Evolutionary conservation across 148 eudicot species (phyloP).

Genomic region (Spergularia marina): DNA sequence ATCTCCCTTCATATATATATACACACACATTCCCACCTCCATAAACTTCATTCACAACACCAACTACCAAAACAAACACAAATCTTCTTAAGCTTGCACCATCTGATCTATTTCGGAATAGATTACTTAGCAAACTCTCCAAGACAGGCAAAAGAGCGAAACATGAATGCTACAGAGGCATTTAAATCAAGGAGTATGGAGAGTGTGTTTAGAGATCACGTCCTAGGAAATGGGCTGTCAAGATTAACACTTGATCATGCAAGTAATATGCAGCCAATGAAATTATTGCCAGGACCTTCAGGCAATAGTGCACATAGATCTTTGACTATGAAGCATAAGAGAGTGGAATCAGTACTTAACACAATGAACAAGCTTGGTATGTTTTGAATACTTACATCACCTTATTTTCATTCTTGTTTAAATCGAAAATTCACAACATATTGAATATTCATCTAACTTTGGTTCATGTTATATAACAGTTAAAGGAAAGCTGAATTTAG

Average conservation of each 20-base stretch:
- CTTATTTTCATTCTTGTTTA: background rate
- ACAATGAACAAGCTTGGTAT: constrained; percentile 30
- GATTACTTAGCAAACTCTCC: background rate
- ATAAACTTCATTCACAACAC: background rate
- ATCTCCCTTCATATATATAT: background rate
- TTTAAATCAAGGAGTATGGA: constrained; percentile 21
- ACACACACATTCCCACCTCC: background rate
- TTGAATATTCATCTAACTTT: background rate
- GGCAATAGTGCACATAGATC: background rate
- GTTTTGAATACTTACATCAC: background rate
- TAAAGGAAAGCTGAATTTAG: constrained; percentile 19
- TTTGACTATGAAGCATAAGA: constrained; percentile 1
- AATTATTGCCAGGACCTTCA: constrained; percentile 19
- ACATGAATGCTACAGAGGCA: constrained; percentile 25
- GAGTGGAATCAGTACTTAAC: constrained; percentile 18
- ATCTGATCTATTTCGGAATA: background rate
- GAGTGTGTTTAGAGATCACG: constrained; percentile 27
- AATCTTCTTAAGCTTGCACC: background rate
- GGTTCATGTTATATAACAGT: background rate
- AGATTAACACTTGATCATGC: constrained; percentile 15
- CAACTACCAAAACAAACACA: background rate
- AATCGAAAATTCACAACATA: background rate
- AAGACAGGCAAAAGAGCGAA: background rate
- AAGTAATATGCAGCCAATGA: constrained; percentile 11
- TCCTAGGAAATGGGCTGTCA: constrained; percentile 23